phyloP scores from a whole-genome alignment of 192 early-diverging fungal species.

The Diversispora epigaea region DNA sequence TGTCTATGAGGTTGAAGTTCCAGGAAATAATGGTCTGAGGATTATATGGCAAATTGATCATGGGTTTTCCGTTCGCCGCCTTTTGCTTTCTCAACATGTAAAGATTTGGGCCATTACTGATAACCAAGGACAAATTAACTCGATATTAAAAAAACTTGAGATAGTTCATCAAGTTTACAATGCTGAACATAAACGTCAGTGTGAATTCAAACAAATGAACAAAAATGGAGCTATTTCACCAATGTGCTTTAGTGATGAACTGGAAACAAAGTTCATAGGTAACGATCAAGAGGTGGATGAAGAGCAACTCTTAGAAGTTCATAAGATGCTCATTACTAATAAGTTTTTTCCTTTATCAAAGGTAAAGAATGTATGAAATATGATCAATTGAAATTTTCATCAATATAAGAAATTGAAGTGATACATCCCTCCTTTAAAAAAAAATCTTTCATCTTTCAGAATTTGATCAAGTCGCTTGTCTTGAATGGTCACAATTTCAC shows the following conservation, averaged over 20 bases:
- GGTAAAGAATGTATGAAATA: not conserved
- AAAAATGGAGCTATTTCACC: constrained; percentile 14
- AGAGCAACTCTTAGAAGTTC: constrained; percentile 16
- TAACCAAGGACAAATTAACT: not conserved
- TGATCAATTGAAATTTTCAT: not conserved
- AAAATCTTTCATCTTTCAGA: constrained; percentile 1
- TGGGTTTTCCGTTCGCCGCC: not conserved
- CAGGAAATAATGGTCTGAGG: not conserved
- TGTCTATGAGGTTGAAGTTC: constrained; percentile 18
- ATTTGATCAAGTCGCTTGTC: constrained; percentile 18
- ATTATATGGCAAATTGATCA: constrained; percentile 28
- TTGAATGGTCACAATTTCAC: constrained; percentile 4
- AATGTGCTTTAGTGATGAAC: not conserved
- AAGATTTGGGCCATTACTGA: constrained; percentile 24
- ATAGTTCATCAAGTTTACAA: constrained; percentile 24
- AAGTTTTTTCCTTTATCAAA: constrained; percentile 29
- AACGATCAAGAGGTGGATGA: not conserved
- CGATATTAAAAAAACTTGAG: constrained; percentile 10
- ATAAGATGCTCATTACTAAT: constrained; percentile 26
- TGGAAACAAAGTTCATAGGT: not conserved
- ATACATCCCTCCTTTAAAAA: not conserved
- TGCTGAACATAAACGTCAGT: not conserved
- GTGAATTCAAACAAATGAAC: not conserved
- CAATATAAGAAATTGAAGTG: too few relatives aligned
- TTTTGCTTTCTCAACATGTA: not conserved